Base-by-base conservation (phyloP, 2,329 filamentous ascomycete genomes). In the Paecilomyces sp. region DNA sequence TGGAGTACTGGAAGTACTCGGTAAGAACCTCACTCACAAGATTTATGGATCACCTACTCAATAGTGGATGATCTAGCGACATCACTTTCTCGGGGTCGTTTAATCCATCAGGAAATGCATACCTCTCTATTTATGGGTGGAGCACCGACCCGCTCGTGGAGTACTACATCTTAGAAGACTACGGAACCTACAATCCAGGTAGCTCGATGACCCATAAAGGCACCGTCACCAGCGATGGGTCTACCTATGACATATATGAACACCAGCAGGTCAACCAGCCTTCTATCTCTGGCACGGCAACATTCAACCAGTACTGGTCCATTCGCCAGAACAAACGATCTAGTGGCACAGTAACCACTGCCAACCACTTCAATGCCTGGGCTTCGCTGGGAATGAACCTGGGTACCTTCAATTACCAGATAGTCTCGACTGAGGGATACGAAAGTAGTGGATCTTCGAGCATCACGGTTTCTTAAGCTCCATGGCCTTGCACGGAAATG, bases 251-350 rank as follows among this genome's bases (percentile, higher is more conserved):
- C 34, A 72, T 77, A 60, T 77, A 74, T 61, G 68, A 69, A n/a
- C 62, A 70, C 50, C 64, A 67, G 12, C 76, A 72, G 8, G 66
- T 66, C 50, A 74, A 78, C 58, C 66, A 70, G 34, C 74, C 76
- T 7, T 77, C 75, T 0, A 76, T 79, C 50, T 57, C 64, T 1
- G 75, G 75, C 8, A 76, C 72, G 11, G 61, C 66, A 1, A 79
- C 75, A 7, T 79, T 78, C 62, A 66, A 68, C 30, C 76, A 79
- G 65, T 78, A 74, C 65, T 77, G 72, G 71, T 77, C 74, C n/a
- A 70, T 79, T 41, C 70, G 76, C 7, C 67, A 64, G 12, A 65
- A 25, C 55, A 74, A 72, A 65, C 73, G 76, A 7, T 62, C 62
- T 8, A 68, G 70, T 18, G 74, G 74, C 13, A 70, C 69, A 1